phyloP scores from a whole-genome alignment of 2,329 filamentous ascomycete genomes.

The Nectriaceae sp. region DNA sequence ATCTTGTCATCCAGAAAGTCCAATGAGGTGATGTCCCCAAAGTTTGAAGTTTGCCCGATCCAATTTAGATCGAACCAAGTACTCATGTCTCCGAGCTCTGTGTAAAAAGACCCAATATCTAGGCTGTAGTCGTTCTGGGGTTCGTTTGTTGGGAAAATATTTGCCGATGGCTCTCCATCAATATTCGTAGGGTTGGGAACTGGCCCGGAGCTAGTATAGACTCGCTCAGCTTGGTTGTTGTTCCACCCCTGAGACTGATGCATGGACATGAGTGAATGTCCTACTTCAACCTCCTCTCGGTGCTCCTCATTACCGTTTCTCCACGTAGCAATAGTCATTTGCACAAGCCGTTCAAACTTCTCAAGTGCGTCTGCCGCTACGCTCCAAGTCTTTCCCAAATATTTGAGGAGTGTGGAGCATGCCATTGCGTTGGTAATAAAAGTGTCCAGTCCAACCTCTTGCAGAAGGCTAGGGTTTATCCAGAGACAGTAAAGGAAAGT shows the following conservation, averaged over 20 bases:
- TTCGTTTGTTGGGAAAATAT: conserved; percentile 1
- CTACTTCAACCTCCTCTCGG: conserved; percentile 5
- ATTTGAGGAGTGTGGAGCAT: conserved; percentile 20
- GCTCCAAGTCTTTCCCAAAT: conserved; percentile 26
- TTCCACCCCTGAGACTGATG: too few species aligned
- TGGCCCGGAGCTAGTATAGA: too few species aligned
- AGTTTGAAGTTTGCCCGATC: too few species aligned
- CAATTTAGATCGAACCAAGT: conserved; percentile 30
- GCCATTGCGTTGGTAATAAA: conserved; percentile 14
- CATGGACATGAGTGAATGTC: conserved; percentile 13
- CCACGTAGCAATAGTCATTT: conserved; percentile 9
- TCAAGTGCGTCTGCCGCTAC: conserved; percentile 40
- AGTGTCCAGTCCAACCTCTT: conserved; percentile 3
- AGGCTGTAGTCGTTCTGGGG: conserved; percentile 4
- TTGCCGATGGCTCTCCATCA: too few species aligned
- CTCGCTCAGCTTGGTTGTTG: too few species aligned
- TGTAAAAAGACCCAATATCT: conserved; percentile 18
- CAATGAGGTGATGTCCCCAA: too few species aligned
- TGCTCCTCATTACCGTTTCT: neutral
- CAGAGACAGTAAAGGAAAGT: conserved; percentile 32
- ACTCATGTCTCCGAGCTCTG: conserved; percentile 27
- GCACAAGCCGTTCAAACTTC: conserved; percentile 27
- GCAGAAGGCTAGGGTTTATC: conserved; percentile 10
- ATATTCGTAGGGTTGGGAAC: too few species aligned
- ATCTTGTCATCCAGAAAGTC: too few species aligned